Base-by-base conservation (phyloP, 2,329 filamentous ascomycete species). In the Nemania bipapillata region DNA sequence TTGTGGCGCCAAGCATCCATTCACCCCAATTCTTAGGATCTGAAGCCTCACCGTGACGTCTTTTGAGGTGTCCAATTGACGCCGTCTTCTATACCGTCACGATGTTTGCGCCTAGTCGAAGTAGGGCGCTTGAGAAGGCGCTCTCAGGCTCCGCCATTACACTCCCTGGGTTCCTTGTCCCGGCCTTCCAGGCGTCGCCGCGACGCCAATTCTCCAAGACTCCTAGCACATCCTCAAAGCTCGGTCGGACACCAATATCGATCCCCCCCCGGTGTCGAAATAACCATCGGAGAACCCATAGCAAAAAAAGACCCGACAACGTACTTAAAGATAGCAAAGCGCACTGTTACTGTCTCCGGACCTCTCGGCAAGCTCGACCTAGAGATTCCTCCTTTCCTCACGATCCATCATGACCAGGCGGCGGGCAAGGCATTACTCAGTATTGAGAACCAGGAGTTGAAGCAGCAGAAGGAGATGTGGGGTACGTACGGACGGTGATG, bases 381-480 rank as follows among this genome's bases (percentile, higher is more conserved):
- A 76, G 86, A 89, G 17, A 86, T 98, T n/a, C 94, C 93, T 1
- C 85, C 89, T 1, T 99, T 92, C 79, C 83, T 98, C 65, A 87
- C 84, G 40, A 84, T 98, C 70, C 83, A 89, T 65, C 87, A 91
- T 72, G 91, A 97, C 77, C 79, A 83, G 22, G 85, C 85, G 58
- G 81, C 85, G 30, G 85, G 86, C 73, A 91, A 90, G 76, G 88
- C 90, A 11, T 85, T 85, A 35, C 82, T 99, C 72, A 88, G 85
- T 63, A 89, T 99, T 11, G 81, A 90, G 76, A 87, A 98, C 80
- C 81, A 84, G 20, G 83, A 88, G 20, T 80, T 89, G 61, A 90
- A 90, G 82, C 85, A 92, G 71, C 95, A 98, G 81, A 90, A 91
- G 78, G 92, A 92, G 80, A 98, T 98, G 94, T 98, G 96, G 96